These are phyloP conservation scores for Chalciporus sphaerocephalus DNA, from an alignment of 768 basidiomycete species.

Conservation along the genomic window DNA sequence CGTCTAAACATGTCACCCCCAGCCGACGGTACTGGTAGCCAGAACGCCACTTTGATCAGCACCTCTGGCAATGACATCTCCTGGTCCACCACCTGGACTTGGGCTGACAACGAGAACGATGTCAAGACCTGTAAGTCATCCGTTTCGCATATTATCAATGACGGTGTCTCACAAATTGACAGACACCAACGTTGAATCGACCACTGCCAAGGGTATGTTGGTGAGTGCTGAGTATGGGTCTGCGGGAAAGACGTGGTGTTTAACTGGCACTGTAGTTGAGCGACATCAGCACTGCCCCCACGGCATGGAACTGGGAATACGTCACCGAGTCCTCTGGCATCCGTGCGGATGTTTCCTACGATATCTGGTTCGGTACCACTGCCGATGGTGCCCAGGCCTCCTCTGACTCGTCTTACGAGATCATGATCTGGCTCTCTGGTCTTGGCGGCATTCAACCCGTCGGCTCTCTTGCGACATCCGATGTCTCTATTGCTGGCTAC, in stretches of 20 bases:
- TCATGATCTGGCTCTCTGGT: conserved; percentile 62
- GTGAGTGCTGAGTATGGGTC: conserved; percentile 25
- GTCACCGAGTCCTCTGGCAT: conserved; percentile 40
- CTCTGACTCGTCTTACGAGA: conserved; percentile 47
- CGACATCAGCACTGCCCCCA: conserved; percentile 44
- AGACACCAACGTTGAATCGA: conserved; percentile 51
- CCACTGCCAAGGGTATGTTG: conserved; percentile 45
- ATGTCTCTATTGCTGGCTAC: conserved; percentile 42
- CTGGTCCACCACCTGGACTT: conserved; percentile 52
- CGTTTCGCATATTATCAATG: conserved; percentile 12
- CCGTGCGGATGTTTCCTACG: conserved; percentile 55
- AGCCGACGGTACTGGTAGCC: conserved; percentile 41
- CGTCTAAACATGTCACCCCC: no score
- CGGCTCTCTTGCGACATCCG: conserved; percentile 44
- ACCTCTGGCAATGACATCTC: conserved; percentile 39
- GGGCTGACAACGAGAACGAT: conserved; percentile 46
- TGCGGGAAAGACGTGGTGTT: neutral
- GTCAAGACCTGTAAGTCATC: conserved; percentile 51
- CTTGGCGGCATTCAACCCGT: conserved; percentile 55
- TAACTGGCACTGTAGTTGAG: conserved; percentile 32
- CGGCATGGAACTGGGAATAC: conserved; percentile 51
- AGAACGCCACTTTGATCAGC: conserved; percentile 44
- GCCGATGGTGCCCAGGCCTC: conserved; percentile 44
- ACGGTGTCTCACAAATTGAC: neutral
- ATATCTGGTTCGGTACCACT: conserved; percentile 49